Conservation (phyloP, 768 basidiomycete species). For the Pleurotus salmoneostramineus region DNA sequence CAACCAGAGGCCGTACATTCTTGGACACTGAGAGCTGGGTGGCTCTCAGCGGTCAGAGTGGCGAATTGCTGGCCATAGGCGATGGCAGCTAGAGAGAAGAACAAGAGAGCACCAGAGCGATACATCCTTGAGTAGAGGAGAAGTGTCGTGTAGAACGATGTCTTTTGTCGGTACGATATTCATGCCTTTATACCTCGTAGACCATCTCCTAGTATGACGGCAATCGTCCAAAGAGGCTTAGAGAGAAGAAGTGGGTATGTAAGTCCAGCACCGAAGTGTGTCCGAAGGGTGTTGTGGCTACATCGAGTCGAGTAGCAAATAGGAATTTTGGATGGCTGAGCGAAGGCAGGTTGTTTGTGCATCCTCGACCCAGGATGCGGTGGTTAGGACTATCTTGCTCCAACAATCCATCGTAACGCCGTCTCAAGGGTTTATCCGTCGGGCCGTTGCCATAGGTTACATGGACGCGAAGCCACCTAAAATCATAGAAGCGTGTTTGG, state of each 20-base stretch:
- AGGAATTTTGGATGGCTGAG: not conserved
- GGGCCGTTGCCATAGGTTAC: not conserved
- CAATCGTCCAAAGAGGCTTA: not conserved
- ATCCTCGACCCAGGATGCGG: not conserved
- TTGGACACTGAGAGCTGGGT: conserved; percentile 28
- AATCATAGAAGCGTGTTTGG: not conserved
- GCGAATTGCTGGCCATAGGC: conserved; percentile 33
- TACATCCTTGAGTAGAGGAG: conserved; percentile 16
- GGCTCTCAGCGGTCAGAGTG: conserved; percentile 29
- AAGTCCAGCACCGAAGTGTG: not conserved
- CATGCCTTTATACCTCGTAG: not conserved
- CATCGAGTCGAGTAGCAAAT: not conserved
- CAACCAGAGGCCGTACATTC: conserved; percentile 28
- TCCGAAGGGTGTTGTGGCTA: not conserved
- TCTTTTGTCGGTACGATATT: not conserved
- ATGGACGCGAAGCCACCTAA: not conserved
- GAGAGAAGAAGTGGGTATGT: not conserved
- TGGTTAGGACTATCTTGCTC: conserved; percentile 1
- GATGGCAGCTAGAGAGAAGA: conserved; percentile 22
- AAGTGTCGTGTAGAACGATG: not conserved
- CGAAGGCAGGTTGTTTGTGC: not conserved
- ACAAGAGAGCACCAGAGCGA: conserved; percentile 12
- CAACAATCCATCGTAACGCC: not conserved
- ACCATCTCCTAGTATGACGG: not conserved
- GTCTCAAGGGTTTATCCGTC: not conserved